phyloP scores from a whole-genome alignment of 106 monocot genomes.

The Triglochin maritima region DNA sequence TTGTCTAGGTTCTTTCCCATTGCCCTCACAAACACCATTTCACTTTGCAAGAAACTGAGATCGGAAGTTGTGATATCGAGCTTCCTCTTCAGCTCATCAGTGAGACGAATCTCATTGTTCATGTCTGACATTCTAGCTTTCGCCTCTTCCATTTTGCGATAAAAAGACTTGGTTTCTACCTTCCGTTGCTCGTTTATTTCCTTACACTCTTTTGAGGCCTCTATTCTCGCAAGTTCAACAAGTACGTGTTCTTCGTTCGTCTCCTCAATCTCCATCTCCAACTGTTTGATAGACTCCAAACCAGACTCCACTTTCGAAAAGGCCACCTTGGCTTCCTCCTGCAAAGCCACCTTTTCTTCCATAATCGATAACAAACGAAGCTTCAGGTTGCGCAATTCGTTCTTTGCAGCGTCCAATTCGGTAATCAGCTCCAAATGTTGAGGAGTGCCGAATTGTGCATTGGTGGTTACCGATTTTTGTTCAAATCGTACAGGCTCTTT shows the following conservation, averaged over 20 bases:
- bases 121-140: conserved; percentile 24
- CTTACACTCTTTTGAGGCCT: conserved; percentile 51
- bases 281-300: conserved; percentile 24
- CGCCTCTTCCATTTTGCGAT: conserved; percentile 23
- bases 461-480: background rate
- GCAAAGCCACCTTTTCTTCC: conserved; percentile 36
- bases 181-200: conserved; percentile 48
- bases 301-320: conserved; percentile 4
- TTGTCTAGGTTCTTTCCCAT: conserved; percentile 21
- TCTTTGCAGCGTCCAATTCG: conserved; percentile 32
- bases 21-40: conserved; percentile 53
- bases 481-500: background rate
- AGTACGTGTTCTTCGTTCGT: conserved; percentile 70
- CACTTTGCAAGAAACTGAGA: conserved; percentile 43
- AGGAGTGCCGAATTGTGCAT: background rate
- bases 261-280: conserved; percentile 39
- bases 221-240: conserved; percentile 81
- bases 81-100: conserved; percentile 37
- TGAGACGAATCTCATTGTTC: conserved; percentile 19
- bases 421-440: conserved; percentile 21
- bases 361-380: conserved; percentile 25
- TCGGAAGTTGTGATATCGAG: conserved; percentile 44
- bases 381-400: conserved; percentile 38
- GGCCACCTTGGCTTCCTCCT: conserved; percentile 23
- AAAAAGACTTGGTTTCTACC: conserved; percentile 24